Evolutionary conservation across 2,329 filamentous ascomycete genomes (phyloP), one percentile per base, ranked within the genome.

Genomic region (Lecanosticta acicola): DNA sequence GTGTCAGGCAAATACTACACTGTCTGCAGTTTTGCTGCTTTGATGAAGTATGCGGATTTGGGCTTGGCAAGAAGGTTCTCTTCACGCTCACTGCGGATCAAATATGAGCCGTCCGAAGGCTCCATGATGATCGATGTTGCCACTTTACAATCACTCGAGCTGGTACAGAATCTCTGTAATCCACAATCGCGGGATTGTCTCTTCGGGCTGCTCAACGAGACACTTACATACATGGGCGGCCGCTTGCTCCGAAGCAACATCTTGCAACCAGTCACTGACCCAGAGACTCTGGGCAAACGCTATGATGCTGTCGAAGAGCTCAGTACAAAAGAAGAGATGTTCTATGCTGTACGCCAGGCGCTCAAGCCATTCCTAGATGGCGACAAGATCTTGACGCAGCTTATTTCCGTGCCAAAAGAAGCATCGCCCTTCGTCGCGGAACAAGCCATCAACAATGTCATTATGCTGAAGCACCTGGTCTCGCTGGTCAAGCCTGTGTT

Each of bases 121-220:
- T 87, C 88, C 0, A 95, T 97, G 90, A 87, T 94, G 79, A 94
- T 97, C 57, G 91, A 96, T 59, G 76, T 93, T 2, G 84, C 87
- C 0, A 94, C 90, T 0, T 87, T 96, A 20, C 78, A 83, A 32
- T 88, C 88, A 0, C 73, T 98, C 2, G 93, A 98, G 64, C 75
- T 98, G 4, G 85, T 97, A 19, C 88, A 95, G 59, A 98, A 96
- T 55, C 62, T 90, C 0, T 82, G 86, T 10, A 82, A 84, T 55
- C 61, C 81, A 0, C 89, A 85, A 55, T 94, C 89, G 0, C 87
- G 82, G 52, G 80, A 91, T 32, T 91, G 84, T 53, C 71, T 98
- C 0, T 91, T 90, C 52, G 90, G 90, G 0, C 66, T 97, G 0
- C 69, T 98, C 37, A 94, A 97, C 58, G 77, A 88, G 53, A 95